Evolutionary conservation across 495 filamentous ascomycete genomes (phyloP).

Genomic region (Beverwykella pulmonaria): DNA sequence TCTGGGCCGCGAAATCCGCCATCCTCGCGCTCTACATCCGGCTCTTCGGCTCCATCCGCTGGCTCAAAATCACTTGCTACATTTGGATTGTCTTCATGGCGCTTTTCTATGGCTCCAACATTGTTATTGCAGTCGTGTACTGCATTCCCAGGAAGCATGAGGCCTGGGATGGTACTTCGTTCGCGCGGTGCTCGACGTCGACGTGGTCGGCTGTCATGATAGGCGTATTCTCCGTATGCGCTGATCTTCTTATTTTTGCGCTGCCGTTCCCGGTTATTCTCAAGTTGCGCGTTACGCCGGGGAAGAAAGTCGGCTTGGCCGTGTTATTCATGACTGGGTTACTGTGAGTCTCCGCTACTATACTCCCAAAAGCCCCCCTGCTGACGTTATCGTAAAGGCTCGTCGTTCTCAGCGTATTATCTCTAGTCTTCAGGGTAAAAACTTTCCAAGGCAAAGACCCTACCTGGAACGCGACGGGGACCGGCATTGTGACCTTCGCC

Average conservation of each 20-base stretch:
- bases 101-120: conserved; percentile 1
- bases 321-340: not conserved
- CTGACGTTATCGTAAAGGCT: not conserved
- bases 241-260: not conserved
- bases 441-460: not conserved
- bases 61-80: not conserved
- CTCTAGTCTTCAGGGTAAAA: not conserved
- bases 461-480: not conserved
- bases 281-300: not conserved
- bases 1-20: not conserved
- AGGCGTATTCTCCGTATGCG: not conserved
- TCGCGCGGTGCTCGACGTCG: not conserved
- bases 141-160: not conserved
- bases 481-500: not conserved
- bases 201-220: not conserved
- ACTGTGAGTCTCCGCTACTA: not conserved
- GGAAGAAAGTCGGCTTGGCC: not conserved
- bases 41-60: not conserved
- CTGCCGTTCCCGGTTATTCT: not conserved
- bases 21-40: conserved; percentile 1
- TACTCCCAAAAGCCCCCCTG: too few relatives aligned
- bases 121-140: not conserved
- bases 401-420: not conserved
- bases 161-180: not conserved
- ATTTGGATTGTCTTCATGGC: not conserved